Evolutionary conservation across 2,329 filamentous ascomycete genomes (phyloP).

Genomic region (Fusarium heterosporum): DNA sequence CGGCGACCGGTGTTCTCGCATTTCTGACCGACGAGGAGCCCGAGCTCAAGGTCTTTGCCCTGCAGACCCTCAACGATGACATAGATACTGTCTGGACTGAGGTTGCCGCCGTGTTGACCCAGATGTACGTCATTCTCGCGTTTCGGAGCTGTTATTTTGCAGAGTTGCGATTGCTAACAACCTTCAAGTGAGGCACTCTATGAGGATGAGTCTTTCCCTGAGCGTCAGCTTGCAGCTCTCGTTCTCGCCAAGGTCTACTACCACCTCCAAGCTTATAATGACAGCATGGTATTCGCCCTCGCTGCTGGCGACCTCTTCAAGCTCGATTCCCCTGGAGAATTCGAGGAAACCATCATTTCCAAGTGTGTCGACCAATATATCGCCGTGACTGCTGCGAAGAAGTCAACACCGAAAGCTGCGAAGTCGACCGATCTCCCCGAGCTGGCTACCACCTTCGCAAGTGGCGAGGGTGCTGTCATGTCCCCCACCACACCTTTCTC

Average conservation of each 20-base stretch:
- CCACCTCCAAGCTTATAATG: slow-evolving; percentile 97
- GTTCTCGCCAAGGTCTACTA: slow-evolving; percentile 99
- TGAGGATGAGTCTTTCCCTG: slow-evolving; percentile 94
- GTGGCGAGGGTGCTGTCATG: slow-evolving; percentile 78
- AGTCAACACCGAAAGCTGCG: slow-evolving; percentile 58
- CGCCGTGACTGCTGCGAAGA: slow-evolving; percentile 70
- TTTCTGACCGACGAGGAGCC: slow-evolving; percentile 95
- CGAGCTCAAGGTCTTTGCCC: slow-evolving; percentile 92
- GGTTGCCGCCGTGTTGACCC: slow-evolving; percentile 88
- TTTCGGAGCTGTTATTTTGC: not conserved
- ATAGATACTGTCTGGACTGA: slow-evolving; percentile 99
- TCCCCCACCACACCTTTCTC: slow-evolving; percentile 96
- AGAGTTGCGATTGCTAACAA: slow-evolving; percentile 27
- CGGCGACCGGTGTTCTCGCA: slow-evolving; percentile 92
- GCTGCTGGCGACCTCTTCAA: slow-evolving; percentile 96
- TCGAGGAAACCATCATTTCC: slow-evolving; percentile 98
- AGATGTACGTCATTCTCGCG: slow-evolving; percentile 74
- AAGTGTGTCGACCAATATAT: slow-evolving; percentile 99
- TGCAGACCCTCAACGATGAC: slow-evolving; percentile 94
- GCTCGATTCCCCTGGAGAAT: slow-evolving; percentile 90
- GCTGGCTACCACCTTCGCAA: slow-evolving; percentile 82
- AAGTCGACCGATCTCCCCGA: slow-evolving; percentile 68
- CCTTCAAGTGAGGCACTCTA: slow-evolving; percentile 87
- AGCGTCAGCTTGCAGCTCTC: slow-evolving; percentile 92
- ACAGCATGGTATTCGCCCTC: slow-evolving; percentile 98